A percentile compares a stretch with the other conserved stretches of the same genome.
phyloP scores from a whole-genome alignment of 2,329 filamentous ascomycete genomes.

The Magnaporthiopsis poae region DNA sequence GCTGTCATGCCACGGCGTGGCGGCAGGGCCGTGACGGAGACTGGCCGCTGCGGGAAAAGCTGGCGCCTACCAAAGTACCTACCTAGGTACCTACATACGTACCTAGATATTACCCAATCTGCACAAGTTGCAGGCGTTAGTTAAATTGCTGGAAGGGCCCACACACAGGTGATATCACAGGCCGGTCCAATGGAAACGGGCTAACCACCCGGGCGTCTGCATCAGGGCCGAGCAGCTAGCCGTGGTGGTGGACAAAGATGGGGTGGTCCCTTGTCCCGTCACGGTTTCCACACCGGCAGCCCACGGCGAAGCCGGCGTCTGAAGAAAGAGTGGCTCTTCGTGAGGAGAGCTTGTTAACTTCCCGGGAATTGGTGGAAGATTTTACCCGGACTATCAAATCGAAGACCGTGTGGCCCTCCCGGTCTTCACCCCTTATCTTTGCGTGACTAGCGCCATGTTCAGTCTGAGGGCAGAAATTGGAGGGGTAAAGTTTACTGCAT shows the following conservation, averaged over 20 bases:
- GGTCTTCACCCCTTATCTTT: neutral
- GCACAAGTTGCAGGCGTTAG: neutral
- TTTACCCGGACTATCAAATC: neutral
- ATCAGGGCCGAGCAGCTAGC: neutral
- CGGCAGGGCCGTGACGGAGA: neutral
- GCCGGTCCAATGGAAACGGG: neutral
- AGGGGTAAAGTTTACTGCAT: neutral
- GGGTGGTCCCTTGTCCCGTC: neutral
- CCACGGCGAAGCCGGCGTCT: no score
- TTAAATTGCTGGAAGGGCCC: neutral
- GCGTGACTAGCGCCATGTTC: neutral
- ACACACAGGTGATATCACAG: neutral
- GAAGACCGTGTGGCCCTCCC: neutral
- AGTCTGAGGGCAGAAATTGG: neutral
- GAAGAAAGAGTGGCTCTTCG: no score
- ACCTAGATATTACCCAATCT: neutral
- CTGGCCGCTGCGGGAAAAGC: neutral
- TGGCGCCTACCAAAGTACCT: no score
- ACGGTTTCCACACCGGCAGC: neutral
- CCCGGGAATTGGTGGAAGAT: neutral
- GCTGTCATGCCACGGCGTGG: neutral
- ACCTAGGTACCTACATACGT: neutral
- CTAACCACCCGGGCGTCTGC: no score
- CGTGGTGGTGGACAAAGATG: no score
- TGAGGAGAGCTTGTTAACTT: no score